These are phyloP conservation scores for Emiliania huxleyi DNA, from an alignment of 78 protist genomes.

Conservation along the genomic window DNA sequence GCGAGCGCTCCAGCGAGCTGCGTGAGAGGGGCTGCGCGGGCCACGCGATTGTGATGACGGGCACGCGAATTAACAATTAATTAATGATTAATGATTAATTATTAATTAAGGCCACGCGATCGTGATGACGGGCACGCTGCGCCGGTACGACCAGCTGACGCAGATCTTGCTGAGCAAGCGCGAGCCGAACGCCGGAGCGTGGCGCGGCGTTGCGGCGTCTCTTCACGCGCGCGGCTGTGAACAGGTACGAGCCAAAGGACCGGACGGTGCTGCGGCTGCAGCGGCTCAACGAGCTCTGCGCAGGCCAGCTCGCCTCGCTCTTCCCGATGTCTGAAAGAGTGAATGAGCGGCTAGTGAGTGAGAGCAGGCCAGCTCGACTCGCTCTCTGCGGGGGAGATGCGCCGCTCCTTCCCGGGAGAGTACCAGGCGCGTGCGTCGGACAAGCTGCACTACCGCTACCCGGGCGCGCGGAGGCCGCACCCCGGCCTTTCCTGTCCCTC, in stretches of 20 bases:
- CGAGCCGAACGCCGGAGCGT: no score
- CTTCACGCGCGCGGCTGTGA: no score
- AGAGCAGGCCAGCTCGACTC: not conserved
- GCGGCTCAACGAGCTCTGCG: constrained; percentile 14
- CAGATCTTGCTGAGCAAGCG: not conserved
- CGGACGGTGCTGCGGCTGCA: not conserved
- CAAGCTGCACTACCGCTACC: not conserved
- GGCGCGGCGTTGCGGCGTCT: no score
- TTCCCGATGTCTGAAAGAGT: no score
- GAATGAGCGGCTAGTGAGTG: no score
- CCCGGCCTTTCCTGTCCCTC: no score
- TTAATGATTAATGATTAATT: no score
- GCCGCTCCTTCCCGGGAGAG: not conserved
- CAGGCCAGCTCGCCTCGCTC: not conserved
- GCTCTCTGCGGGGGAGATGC: not conserved
- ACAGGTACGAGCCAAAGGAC: no score
- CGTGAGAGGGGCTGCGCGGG: not conserved
- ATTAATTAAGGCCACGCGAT: not conserved
- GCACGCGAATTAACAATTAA: no score
- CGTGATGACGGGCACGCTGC: not conserved
- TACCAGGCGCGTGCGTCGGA: not conserved
- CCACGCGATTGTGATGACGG: not conserved
- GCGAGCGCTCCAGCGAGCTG: not conserved
- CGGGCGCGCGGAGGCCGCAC: no score
- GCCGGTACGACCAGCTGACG: not conserved